These are phyloP conservation scores for Penicillium sp. DNA, from an alignment of 2,329 filamentous ascomycete species.

Conservation along the genomic window DNA sequence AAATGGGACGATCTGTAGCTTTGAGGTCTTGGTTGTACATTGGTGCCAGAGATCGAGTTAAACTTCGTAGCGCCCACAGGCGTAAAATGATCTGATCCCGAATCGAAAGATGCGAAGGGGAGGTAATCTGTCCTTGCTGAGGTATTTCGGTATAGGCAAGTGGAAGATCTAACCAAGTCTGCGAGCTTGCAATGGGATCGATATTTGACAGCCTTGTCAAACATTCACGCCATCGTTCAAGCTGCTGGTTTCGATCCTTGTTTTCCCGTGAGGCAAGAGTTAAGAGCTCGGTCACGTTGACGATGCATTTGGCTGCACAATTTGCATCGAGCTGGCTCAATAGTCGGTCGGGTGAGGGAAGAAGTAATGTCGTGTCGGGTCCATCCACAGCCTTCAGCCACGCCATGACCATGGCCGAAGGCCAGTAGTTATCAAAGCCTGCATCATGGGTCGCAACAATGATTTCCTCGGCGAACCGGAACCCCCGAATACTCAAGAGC, in stretches of 20 bases:
- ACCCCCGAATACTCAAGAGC: constrained; percentile 22
- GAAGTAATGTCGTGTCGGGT: constrained; percentile 3
- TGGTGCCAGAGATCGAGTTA: constrained; percentile 24
- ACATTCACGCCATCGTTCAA: constrained; percentile 34
- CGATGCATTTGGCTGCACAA: constrained; percentile 26
- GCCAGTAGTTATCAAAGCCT: constrained; percentile 19
- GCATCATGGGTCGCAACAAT: constrained; percentile 28
- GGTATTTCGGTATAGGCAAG: constrained; percentile 7
- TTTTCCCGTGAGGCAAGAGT: constrained; percentile 20
- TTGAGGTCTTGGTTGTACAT: constrained; percentile 19
- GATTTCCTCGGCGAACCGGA: constrained; percentile 30
- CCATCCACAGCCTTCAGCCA: constrained; percentile 22
- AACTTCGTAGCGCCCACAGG: constrained; percentile 32
- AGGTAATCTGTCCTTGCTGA: background rate
- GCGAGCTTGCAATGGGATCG: constrained; percentile 22
- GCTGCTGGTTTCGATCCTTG: constrained; percentile 13
- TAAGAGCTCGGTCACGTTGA: constrained; percentile 35
- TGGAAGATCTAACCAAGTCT: constrained; percentile 27
- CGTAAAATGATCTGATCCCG: constrained; percentile 34
- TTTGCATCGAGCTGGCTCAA: constrained; percentile 26
- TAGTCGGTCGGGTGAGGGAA: constrained; percentile 17
- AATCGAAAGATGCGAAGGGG: constrained; percentile 4
- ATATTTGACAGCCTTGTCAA: constrained; percentile 23
- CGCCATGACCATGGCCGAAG: constrained; percentile 26
- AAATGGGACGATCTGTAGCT: constrained; percentile 21